Evolutionary conservation across 371 early-diverging fungal genomes (phyloP).

Genomic region (Dinochytrium kinnereticum): DNA sequence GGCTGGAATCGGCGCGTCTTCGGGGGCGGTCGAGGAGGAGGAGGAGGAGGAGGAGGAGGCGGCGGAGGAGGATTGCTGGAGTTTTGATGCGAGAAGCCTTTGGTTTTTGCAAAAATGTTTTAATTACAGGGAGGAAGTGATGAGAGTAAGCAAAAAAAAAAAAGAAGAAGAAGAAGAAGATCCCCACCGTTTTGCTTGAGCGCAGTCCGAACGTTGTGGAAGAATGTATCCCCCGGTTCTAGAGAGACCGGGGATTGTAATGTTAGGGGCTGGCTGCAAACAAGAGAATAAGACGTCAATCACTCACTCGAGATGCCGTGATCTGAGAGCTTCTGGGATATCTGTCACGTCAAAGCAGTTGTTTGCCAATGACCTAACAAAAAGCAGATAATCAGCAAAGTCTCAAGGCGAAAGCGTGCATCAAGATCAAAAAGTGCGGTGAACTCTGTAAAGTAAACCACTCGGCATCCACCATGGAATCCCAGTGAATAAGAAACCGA

Average conservation of each 20-base stretch:
- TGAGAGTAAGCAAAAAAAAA: too few species aligned
- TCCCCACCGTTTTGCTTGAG: background rate
- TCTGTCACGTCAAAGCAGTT: background rate
- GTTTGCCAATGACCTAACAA: background rate
- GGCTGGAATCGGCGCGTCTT: background rate
- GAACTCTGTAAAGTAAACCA: too few species aligned
- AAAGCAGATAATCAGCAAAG: background rate
- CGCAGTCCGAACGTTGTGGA: conserved; percentile 2
- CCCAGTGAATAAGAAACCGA: too few species aligned
- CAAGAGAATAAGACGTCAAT: background rate
- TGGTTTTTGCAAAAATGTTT: too few species aligned
- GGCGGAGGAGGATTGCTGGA: too few species aligned
- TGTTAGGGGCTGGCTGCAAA: background rate
- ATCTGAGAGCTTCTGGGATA: background rate
- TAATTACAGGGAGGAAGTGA: too few species aligned
- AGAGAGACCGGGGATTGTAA: background rate
- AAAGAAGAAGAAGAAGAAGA: background rate
- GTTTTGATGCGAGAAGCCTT: too few species aligned
- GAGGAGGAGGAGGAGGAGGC: too few species aligned
- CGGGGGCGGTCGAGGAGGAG: too few species aligned
- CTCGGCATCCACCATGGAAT: too few species aligned
- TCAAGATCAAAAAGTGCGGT: too few species aligned
- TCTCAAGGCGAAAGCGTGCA: too few species aligned
- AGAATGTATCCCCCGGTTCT: background rate
- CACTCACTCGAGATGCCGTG: background rate